Percentiles rank a stretch among this genome's conserved stretches.
Evolutionary conservation across 352 stramenopile species (phyloP).

Genomic region (Paralagenidium karlingii): DNA sequence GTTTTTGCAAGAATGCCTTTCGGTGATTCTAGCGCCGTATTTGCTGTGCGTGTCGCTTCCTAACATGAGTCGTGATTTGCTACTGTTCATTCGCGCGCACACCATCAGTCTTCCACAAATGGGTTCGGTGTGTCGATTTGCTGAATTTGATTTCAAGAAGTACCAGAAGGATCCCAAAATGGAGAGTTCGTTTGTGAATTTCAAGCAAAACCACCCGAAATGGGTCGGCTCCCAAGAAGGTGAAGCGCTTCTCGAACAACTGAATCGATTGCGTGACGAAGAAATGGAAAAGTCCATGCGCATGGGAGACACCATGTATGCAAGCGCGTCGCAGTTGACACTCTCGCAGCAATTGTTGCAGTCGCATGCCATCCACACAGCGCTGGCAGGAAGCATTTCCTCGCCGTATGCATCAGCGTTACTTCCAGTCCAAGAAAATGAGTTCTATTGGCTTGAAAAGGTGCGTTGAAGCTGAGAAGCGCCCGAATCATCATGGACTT

Average conservation of each 20-base stretch:
- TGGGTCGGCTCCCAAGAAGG: slow-evolving; percentile 71
- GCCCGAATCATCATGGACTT: neutral
- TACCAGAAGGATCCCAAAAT: slow-evolving; percentile 92
- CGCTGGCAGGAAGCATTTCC: slow-evolving; percentile 27
- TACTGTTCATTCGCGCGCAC: slow-evolving; percentile 90
- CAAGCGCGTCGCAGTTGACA: slow-evolving; percentile 42
- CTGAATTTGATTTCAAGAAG: slow-evolving; percentile 95
- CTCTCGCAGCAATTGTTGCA: slow-evolving; percentile 83
- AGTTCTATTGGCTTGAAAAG: slow-evolving; percentile 86
- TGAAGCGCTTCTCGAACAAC: slow-evolving; percentile 50
- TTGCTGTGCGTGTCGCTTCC: slow-evolving; percentile 94
- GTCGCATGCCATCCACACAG: slow-evolving; percentile 72
- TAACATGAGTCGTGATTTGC: slow-evolving; percentile 76
- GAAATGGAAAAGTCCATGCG: slow-evolving; percentile 82
- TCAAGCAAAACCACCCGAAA: slow-evolving; percentile 86
- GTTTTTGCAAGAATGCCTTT: slow-evolving; percentile 88
- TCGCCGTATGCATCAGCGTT: slow-evolving; percentile 34
- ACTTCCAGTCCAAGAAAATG: slow-evolving; percentile 46
- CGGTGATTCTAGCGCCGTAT: slow-evolving; percentile 91
- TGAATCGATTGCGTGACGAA: slow-evolving; percentile 64
- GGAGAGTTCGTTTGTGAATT: slow-evolving; percentile 96
- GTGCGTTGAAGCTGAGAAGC: slow-evolving; percentile 11
- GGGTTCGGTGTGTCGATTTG: slow-evolving; percentile 90
- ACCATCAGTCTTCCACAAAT: slow-evolving; percentile 87
- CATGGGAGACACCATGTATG: slow-evolving; percentile 72